Conservation (phyloP, 106 monocot species). For the Dendrobium huoshanense region DNA sequence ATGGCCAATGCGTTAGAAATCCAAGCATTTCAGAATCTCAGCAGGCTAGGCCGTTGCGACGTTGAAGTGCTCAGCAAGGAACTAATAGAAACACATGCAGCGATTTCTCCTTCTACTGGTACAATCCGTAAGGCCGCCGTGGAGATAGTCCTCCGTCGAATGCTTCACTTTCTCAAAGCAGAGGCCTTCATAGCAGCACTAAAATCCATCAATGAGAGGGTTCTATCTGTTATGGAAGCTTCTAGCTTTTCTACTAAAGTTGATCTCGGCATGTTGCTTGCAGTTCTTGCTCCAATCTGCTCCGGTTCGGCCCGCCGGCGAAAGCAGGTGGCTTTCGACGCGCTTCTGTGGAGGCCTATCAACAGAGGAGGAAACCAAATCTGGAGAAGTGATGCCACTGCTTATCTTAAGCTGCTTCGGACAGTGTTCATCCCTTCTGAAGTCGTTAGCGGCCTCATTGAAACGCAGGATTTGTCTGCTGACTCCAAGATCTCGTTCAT, state of each 20-base stretch:
- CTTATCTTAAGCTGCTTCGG: slow-evolving; percentile 70
- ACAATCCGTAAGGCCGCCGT: slow-evolving; percentile 75
- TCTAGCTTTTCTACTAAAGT: slow-evolving; percentile 61
- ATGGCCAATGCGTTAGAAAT: slow-evolving; percentile 81
- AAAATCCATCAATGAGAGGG: slow-evolving; percentile 74
- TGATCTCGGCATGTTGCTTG: slow-evolving; percentile 85
- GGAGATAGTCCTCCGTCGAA: slow-evolving; percentile 62
- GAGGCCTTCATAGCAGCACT: slow-evolving; percentile 82
- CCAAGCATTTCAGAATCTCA: slow-evolving; percentile 67
- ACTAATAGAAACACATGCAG: slow-evolving; percentile 66
- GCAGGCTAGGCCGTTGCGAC: slow-evolving; percentile 53
- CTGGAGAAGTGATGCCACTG: slow-evolving; percentile 48
- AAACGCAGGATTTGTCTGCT: slow-evolving; percentile 64
- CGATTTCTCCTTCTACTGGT: slow-evolving; percentile 64
- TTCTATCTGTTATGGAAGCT: slow-evolving; percentile 71
- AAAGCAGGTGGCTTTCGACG: slow-evolving; percentile 65
- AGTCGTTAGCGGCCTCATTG: slow-evolving; percentile 63
- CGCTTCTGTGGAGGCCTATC: slow-evolving; percentile 65
- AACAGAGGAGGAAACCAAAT: slow-evolving; percentile 47
- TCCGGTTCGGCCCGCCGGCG: slow-evolving; percentile 45
- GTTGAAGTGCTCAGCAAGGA: slow-evolving; percentile 63
- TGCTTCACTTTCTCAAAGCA: slow-evolving; percentile 73
- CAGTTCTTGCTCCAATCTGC: slow-evolving; percentile 73
- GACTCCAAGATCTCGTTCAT: slow-evolving; percentile 53
- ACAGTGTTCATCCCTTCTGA: slow-evolving; percentile 83